Evolutionary conservation across 257 asterid genomes (phyloP).

Genomic region (Solanum raphanifolium): DNA sequence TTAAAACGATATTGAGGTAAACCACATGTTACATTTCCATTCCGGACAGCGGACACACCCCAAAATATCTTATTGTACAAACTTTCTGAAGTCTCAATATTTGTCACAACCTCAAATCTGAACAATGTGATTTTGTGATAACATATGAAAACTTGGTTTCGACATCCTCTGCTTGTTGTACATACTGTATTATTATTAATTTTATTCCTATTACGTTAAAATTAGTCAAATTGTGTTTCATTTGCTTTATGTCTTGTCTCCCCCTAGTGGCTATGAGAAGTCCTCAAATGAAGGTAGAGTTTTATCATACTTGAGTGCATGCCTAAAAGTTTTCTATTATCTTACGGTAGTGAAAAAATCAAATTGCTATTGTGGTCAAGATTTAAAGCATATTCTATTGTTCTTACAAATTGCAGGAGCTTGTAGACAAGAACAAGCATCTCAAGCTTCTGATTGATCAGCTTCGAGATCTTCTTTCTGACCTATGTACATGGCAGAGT

Average conservation of each 20-base stretch:
- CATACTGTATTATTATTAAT: not conserved
- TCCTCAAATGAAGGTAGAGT: not conserved
- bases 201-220: not conserved
- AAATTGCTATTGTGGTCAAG: not conserved
- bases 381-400: not conserved
- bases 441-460: conserved; percentile 66
- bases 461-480: conserved; percentile 56
- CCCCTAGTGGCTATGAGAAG: not conserved
- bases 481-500: conserved; percentile 83
- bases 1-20: not conserved
- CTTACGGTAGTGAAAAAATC: not conserved
- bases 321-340: not conserved
- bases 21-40: not conserved
- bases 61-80: not conserved
- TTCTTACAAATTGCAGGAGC: conserved; percentile 32
- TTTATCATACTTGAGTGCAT: not conserved
- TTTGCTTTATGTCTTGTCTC: not conserved
- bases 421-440: conserved; percentile 48
- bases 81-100: not conserved
- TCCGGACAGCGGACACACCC: too few species aligned
- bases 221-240: not conserved
- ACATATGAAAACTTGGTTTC: not conserved
- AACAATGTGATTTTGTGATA: not conserved
- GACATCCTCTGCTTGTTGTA: not conserved
- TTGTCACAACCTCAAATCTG: not conserved